Conservation (phyloP, 2,329 filamentous ascomycete genomes). For the Aureobasidium lini region DNA sequence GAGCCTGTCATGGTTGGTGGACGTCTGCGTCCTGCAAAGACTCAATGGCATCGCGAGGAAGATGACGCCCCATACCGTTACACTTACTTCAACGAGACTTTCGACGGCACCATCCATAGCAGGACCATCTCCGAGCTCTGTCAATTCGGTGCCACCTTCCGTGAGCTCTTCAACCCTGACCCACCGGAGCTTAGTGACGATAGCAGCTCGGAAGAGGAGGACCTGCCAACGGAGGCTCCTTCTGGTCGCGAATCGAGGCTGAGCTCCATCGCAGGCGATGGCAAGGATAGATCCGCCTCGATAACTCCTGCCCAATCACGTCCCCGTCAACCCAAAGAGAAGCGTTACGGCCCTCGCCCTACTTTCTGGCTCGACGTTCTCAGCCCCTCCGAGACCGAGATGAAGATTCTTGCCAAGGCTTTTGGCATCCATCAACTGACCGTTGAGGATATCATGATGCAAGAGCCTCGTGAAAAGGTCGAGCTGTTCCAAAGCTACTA, state of each 20-base stretch:
- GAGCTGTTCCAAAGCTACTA: conserved; percentile 97
- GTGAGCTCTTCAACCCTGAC: conserved; percentile 84
- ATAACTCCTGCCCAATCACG: conserved; percentile 21
- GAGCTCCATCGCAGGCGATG: neutral
- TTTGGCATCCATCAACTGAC: conserved; percentile 96
- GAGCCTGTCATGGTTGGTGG: conserved; percentile 91
- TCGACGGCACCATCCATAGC: conserved; percentile 91
- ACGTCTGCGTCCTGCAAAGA: conserved; percentile 67
- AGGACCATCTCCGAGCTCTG: conserved; percentile 90
- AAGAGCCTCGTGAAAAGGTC: conserved; percentile 95
- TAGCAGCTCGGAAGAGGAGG: conserved; percentile 56
- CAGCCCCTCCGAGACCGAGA: conserved; percentile 84
- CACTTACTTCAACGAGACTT: conserved; percentile 97
- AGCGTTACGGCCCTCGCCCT: conserved; percentile 64
- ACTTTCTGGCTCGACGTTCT: conserved; percentile 97
- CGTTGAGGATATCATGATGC: conserved; percentile 92
- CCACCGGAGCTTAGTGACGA: conserved; percentile 68
- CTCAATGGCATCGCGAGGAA: conserved; percentile 78
- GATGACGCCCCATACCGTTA: conserved; percentile 91
- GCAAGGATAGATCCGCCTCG: conserved; percentile 26
- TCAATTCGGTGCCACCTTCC: conserved; percentile 75
- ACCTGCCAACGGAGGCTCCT: conserved; percentile 26
- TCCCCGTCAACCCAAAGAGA: conserved; percentile 18
- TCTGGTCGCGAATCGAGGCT: conserved; percentile 11
- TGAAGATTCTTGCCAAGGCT: conserved; percentile 85